A percentile compares a stretch with the other conserved stretches of the same genome.
phyloP scores from a whole-genome alignment of 2,329 filamentous ascomycete species.

The Pseudocercospora vitis region DNA sequence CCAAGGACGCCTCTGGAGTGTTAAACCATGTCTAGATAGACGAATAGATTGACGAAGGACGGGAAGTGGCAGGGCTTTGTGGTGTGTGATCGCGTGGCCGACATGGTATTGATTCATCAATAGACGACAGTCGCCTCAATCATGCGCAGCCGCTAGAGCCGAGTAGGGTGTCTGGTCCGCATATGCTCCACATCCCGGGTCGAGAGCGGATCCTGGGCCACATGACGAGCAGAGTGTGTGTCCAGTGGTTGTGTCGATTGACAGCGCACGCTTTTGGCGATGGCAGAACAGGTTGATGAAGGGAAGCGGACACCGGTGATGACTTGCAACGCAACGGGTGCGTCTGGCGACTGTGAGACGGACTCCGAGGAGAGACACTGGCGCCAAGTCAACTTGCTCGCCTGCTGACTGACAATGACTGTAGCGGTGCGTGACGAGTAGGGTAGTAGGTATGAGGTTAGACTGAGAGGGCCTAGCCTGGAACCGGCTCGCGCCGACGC shows the following conservation, averaged over 20 bases:
- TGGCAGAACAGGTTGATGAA: neutral
- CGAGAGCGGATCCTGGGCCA: neutral
- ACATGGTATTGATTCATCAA: neutral
- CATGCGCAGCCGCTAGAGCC: neutral
- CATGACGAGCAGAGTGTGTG: no score
- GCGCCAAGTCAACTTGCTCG: neutral
- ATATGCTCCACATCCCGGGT: neutral
- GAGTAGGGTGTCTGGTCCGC: neutral
- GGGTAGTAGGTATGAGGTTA: neutral
- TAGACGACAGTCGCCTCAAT: neutral
- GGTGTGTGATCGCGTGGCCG: slow-evolving; percentile 1
- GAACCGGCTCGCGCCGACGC: neutral
- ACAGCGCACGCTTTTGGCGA: neutral
- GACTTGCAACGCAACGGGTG: no score
- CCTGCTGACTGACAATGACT: slow-evolving; percentile 3
- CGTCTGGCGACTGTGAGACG: neutral
- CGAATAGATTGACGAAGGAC: slow-evolving; percentile 7
- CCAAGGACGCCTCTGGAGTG: neutral
- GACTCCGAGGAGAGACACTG: neutral
- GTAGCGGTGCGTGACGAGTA: no score
- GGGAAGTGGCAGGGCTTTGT: slow-evolving; percentile 1
- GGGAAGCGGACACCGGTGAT: no score
- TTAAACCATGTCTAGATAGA: slow-evolving; percentile 5
- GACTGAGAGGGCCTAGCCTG: neutral
- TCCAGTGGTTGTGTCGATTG: no score